Evolutionary conservation across 352 stramenopile genomes (phyloP).

Genomic region (Phytophthora foliorum): DNA sequence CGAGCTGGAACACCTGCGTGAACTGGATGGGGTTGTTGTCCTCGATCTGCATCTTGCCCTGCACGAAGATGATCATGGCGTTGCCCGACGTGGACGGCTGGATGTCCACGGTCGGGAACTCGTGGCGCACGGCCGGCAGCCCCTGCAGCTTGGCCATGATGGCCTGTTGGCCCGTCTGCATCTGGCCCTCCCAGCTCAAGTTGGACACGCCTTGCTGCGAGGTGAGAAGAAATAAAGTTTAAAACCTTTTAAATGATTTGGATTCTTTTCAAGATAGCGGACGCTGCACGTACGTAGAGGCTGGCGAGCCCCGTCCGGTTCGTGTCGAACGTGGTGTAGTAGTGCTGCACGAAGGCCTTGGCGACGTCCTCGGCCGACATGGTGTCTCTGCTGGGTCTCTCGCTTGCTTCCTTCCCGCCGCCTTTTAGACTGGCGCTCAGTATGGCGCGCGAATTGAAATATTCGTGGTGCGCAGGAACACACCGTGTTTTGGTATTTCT

Average conservation of each 20-base stretch:
- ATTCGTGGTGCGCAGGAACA: constrained; percentile 19
- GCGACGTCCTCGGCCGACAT: constrained; percentile 90
- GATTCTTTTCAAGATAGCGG: neutral
- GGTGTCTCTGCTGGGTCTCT: constrained; percentile 22
- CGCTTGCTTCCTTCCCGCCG: constrained; percentile 21
- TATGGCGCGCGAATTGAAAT: constrained; percentile 24
- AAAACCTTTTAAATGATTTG: too few relatives aligned
- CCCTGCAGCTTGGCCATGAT: constrained; percentile 93
- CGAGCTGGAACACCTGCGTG: constrained; percentile 97
- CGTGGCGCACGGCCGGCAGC: constrained; percentile 79
- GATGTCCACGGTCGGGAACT: constrained; percentile 93
- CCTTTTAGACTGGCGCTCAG: constrained; percentile 34
- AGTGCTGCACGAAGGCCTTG: constrained; percentile 90
- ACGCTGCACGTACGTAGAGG: constrained; percentile 76
- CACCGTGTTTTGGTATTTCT: constrained; percentile 1
- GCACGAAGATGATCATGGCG: constrained; percentile 97
- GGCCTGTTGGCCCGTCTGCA: constrained; percentile 75
- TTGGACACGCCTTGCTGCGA: constrained; percentile 77
- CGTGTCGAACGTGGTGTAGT: constrained; percentile 89
- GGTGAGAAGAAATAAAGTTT: constrained; percentile 5
- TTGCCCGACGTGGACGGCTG: constrained; percentile 92
- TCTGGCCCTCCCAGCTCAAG: constrained; percentile 83
- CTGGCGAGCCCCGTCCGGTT: constrained; percentile 78
- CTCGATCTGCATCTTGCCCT: constrained; percentile 94
- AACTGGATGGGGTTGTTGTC: constrained; percentile 96